phyloP scores from a whole-genome alignment of 1,139 yeast genomes.

The Suhomyces ambrosiae region DNA sequence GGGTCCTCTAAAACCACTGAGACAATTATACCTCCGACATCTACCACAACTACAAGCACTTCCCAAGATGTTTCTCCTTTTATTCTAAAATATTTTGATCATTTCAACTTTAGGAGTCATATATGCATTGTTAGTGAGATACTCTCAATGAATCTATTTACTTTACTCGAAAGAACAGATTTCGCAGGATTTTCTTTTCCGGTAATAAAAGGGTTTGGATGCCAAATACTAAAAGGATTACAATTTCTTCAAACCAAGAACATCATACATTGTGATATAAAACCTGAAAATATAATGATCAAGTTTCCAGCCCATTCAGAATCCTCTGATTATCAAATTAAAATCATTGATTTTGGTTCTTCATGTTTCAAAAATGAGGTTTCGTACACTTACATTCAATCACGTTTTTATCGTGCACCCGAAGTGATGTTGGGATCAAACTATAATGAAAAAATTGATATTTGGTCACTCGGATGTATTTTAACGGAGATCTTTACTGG shows the following conservation, averaged over 20 bases:
- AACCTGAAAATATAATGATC: conserved; percentile 69
- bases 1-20: not conserved
- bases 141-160: conserved; percentile 67
- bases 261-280: conserved; percentile 79
- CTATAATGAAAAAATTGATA: conserved; percentile 54
- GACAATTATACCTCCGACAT: too few relatives aligned
- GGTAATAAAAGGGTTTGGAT: conserved; percentile 52
- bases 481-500: conserved; percentile 26
- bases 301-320: conserved; percentile 27
- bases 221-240: conserved; percentile 61
- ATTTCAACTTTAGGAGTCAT: conserved; percentile 81
- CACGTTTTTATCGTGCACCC: conserved; percentile 70
- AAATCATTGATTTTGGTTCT: conserved; percentile 69
- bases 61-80: conserved; percentile 32
- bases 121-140: conserved; percentile 80
- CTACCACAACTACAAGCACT: too few relatives aligned
- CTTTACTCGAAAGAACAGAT: conserved; percentile 59
- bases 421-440: conserved; percentile 82
- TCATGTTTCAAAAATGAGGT: conserved; percentile 52
- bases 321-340: conserved; percentile 35
- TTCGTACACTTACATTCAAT: conserved; percentile 61
- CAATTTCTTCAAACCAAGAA: conserved; percentile 56
- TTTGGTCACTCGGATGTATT: conserved; percentile 32
- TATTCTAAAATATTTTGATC: conserved; percentile 61
- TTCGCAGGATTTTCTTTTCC: conserved; percentile 63